Evolutionary conservation across 129 eudicot genomes (phyloP), one percentile per base, ranked within the genome.

Genomic region (Escallonia rubra): DNA sequence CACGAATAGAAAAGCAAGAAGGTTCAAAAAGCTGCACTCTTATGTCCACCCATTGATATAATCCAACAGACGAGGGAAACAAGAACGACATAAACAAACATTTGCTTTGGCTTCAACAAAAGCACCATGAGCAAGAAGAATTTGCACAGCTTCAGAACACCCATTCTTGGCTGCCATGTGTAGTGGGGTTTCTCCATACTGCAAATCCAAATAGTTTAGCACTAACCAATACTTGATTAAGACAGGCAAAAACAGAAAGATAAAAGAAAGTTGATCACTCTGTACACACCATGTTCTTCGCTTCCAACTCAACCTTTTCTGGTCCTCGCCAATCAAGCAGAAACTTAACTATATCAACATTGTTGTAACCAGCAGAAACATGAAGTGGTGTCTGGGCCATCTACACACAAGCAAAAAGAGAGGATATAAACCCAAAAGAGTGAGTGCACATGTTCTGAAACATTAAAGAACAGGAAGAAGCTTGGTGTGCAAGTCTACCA

Each of bases 381-480:
- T 93, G 99, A 72, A 93, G 99, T 43, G 96, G 99, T 23, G 99
- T 93, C 51, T 93, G 87, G 43, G 87, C 95, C 99, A 93, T 89
- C 99, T 93, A 79, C 76, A 84, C 34, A 62, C 40, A 68, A 73
- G 47, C 11, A 77, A 72, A 41, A 65, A 12, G 51, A 44, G 38
- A 14, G 39, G 63, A 74, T 23, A 60, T 56, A 54, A 2, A 12
- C 13, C 59, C 59, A 54, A 54, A 3, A 54, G 6, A 54, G 23
- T 54, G 34, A 50, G 10, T 50, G 12, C 12, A 50, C 55, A 5
- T n/a, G 12, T 50, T 50, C 0, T 50, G 4, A 50, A 3, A 50
- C 55, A 50, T 5, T 8, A 8, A 6, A 50, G 2, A 50, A 50
- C 34, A 23, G 34, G 34, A 1, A 23, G 34, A 23, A 23, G 34